phyloP scores from a whole-genome alignment of 129 eudicot species.

The Escallonia herrerae region DNA sequence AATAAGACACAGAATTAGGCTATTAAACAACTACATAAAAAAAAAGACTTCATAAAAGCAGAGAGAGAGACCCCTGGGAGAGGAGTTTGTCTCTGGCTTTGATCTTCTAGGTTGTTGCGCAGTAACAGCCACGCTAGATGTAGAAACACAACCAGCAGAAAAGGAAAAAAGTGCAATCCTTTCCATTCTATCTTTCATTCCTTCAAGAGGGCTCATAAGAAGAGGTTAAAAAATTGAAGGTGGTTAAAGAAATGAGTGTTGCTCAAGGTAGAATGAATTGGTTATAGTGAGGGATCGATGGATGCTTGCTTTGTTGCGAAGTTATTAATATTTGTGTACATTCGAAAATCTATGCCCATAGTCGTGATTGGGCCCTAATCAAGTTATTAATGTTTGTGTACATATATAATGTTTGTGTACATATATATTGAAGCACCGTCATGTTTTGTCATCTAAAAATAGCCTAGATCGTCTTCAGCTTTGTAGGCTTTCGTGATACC shows the following conservation, averaged over 20 bases:
- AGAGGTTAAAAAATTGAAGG: not conserved
- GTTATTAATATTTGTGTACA: no score
- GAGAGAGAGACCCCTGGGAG: slow-evolving; percentile 33
- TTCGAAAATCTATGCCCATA: no score
- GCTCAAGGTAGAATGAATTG: slow-evolving; percentile 20
- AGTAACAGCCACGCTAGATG: slow-evolving; percentile 58
- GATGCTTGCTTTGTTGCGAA: slow-evolving; percentile 37
- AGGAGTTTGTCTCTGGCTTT: slow-evolving; percentile 25
- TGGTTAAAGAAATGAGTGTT: slow-evolving; percentile 6
- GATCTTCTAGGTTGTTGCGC: slow-evolving; percentile 37
- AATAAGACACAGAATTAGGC: not conserved
- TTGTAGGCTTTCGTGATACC: no score
- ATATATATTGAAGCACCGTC: no score
- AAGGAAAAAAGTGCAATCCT: slow-evolving; percentile 67
- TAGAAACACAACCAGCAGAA: slow-evolving; percentile 63
- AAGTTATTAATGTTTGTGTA: no score
- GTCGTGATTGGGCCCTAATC: no score
- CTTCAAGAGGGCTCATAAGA: not conserved
- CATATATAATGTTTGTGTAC: no score
- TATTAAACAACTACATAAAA: not conserved
- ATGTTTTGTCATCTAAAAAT: no score
- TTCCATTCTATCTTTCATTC: slow-evolving; percentile 70
- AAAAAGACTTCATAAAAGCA: no score
- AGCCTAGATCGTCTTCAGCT: no score
- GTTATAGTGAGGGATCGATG: slow-evolving; percentile 20